Conservation (phyloP, 2,329 filamentous ascomycete genomes). For the Didymella keratinophila region DNA sequence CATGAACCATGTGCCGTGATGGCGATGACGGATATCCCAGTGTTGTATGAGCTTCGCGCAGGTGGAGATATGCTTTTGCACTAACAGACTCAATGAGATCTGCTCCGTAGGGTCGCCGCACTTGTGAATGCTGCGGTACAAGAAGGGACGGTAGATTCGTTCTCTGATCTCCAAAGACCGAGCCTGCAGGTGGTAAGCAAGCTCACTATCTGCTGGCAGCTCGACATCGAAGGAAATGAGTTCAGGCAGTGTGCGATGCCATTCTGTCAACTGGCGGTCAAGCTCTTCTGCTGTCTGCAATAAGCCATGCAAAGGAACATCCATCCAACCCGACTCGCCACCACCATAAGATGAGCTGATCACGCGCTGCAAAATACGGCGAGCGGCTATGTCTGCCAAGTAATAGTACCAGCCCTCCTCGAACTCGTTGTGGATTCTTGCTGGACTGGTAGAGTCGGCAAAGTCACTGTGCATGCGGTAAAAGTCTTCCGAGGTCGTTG, state of each 20-base stretch:
- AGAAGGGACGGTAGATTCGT: conserved; percentile 43
- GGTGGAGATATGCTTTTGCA: conserved; percentile 29
- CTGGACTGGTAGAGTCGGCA: not conserved
- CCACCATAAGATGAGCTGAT: conserved; percentile 7
- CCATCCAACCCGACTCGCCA: conserved; percentile 1
- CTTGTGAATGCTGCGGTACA: conserved; percentile 41
- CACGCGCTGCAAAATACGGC: conserved; percentile 9
- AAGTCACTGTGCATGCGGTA: conserved; percentile 13
- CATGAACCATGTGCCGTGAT: conserved; percentile 46
- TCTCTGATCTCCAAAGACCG: conserved; percentile 26
- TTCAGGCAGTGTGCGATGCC: conserved; percentile 16
- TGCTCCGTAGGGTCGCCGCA: conserved; percentile 18
- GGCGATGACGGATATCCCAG: conserved; percentile 34
- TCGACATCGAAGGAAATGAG: conserved; percentile 28
- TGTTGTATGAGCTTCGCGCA: conserved; percentile 26
- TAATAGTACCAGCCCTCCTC: conserved; percentile 22
- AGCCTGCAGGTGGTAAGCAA: conserved; percentile 27
- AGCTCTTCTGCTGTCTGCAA: conserved; percentile 13
- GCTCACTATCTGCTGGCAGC: conserved; percentile 15
- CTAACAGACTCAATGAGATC: conserved; percentile 23
- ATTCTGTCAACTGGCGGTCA: conserved; percentile 6
- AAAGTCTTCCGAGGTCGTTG: conserved; percentile 7
- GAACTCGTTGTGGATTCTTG: conserved; percentile 9
- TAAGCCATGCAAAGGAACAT: not conserved
- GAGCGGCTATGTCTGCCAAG: conserved; percentile 14